Evolutionary conservation across 2,329 filamentous ascomycete genomes (phyloP).

Genomic region (Xylariaceae sp.): DNA sequence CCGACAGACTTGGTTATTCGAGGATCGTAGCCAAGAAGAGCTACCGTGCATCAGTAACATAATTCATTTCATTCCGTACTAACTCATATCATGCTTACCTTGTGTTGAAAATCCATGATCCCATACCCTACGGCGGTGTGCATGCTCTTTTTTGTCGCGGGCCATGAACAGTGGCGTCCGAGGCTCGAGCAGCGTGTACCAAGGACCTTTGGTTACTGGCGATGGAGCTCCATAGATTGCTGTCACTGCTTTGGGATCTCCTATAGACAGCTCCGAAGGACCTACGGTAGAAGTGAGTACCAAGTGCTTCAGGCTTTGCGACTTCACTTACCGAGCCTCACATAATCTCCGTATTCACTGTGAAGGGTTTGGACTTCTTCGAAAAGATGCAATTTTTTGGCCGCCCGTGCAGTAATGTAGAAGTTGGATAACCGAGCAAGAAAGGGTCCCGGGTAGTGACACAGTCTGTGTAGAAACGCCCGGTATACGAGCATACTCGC

Average conservation of each 20-base stretch:
- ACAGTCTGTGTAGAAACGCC: constrained; percentile 37
- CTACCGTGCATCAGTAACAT: constrained; percentile 8
- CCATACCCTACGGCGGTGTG: constrained; percentile 22
- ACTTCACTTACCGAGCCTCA: constrained; percentile 20
- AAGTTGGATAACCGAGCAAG: constrained; percentile 37
- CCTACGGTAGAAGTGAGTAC: constrained; percentile 13
- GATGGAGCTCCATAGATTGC: constrained; percentile 34
- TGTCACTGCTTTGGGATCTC: constrained; percentile 20
- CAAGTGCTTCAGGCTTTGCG: not conserved
- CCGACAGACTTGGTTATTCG: constrained; percentile 18
- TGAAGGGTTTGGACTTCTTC: constrained; percentile 43
- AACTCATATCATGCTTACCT: constrained; percentile 9
- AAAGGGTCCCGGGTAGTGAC: constrained; percentile 39
- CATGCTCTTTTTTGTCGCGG: constrained; percentile 28
- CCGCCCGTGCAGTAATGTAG: constrained; percentile 46
- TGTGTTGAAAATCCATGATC: constrained; percentile 22
- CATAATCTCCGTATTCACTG: constrained; percentile 45
- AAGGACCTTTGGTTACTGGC: constrained; percentile 37
- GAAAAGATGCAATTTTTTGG: constrained; percentile 51
- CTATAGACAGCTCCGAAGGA: constrained; percentile 32
- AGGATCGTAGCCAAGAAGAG: constrained; percentile 22
- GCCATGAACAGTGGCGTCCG: constrained; percentile 34
- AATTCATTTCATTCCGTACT: not conserved
- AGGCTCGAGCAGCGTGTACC: constrained; percentile 34
- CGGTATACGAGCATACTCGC: constrained; percentile 35